Conservation (phyloP, 345 rosid genomes). For the Lumnitzera littorea region DNA sequence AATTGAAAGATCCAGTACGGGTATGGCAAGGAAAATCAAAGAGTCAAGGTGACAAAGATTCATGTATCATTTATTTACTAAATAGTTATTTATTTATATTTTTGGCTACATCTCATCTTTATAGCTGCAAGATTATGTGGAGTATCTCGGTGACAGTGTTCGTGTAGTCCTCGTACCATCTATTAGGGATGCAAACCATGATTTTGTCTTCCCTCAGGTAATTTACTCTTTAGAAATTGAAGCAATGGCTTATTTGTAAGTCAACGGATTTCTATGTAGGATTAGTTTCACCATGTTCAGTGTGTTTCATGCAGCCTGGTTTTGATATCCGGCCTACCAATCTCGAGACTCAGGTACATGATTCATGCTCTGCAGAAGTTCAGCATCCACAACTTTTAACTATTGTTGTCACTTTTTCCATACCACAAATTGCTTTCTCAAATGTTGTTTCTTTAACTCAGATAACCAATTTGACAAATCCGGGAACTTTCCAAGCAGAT, state of each 20-base stretch:
- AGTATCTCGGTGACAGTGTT: slow-evolving; percentile 61
- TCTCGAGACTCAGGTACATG: slow-evolving; percentile 53
- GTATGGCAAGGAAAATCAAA: no score
- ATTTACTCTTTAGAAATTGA: slow-evolving; percentile 10
- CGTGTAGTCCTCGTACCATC: slow-evolving; percentile 75
- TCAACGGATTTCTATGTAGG: not conserved
- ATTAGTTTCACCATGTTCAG: not conserved
- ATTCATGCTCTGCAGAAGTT: slow-evolving; percentile 1
- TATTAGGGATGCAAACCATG: slow-evolving; percentile 82
- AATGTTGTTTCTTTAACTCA: slow-evolving; percentile 18
- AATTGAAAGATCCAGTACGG: no score
- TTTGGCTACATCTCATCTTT: slow-evolving; percentile 4
- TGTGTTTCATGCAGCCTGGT: slow-evolving; percentile 55
- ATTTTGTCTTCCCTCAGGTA: slow-evolving; percentile 95
- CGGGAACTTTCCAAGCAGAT: slow-evolving; percentile 72
- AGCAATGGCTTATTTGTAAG: not conserved
- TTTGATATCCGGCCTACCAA: slow-evolving; percentile 45
- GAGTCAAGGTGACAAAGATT: no score
- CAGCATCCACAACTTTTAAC: slow-evolving; percentile 3
- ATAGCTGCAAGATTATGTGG: slow-evolving; percentile 85
- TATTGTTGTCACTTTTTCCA: not conserved
- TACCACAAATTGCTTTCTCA: not conserved
- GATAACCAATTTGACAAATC: slow-evolving; percentile 70
- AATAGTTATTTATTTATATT: not conserved
- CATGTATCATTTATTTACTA: not conserved